Conservation (phyloP, 1,284 basidiomycete species). For the Boletus semigastroideus region DNA sequence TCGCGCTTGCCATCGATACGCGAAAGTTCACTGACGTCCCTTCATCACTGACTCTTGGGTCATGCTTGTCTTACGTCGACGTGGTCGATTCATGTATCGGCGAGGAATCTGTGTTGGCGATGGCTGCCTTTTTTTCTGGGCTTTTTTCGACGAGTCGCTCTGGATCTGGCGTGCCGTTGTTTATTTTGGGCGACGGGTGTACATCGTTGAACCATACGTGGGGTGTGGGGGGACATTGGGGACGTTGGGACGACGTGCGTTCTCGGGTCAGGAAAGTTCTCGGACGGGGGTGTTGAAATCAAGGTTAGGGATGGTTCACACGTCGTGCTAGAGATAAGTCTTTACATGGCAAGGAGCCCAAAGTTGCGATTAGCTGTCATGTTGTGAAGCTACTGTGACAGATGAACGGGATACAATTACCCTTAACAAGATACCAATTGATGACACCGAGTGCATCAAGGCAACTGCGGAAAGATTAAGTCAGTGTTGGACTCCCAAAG, state of each 20-base stretch:
- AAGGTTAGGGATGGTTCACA: too few relatives aligned
- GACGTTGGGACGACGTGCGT: too few relatives aligned
- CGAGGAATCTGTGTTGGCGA: not conserved
- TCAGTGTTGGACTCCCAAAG: constrained; percentile 8
- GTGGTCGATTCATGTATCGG: not conserved
- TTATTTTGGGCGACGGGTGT: too few relatives aligned
- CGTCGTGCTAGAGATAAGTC: too few relatives aligned
- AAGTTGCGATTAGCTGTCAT: not conserved
- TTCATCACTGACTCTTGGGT: too few relatives aligned
- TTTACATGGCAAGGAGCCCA: too few relatives aligned
- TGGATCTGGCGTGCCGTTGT: too few relatives aligned
- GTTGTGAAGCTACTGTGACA: not conserved
- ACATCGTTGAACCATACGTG: too few relatives aligned
- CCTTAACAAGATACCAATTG: not conserved
- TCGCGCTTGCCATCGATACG: not conserved
- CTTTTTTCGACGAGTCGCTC: too few relatives aligned
- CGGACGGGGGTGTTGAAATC: too few relatives aligned
- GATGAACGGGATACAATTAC: constrained; percentile 1
- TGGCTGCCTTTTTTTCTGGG: not conserved
- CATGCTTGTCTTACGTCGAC: not conserved
- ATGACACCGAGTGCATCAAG: not conserved
- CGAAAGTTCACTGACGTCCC: not conserved
- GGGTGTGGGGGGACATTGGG: too few relatives aligned
- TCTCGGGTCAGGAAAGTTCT: too few relatives aligned
- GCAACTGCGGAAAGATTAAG: not conserved